These are phyloP conservation scores for Phytophthora vignae DNA, from an alignment of 352 stramenopile genomes.

Conservation along the genomic window DNA sequence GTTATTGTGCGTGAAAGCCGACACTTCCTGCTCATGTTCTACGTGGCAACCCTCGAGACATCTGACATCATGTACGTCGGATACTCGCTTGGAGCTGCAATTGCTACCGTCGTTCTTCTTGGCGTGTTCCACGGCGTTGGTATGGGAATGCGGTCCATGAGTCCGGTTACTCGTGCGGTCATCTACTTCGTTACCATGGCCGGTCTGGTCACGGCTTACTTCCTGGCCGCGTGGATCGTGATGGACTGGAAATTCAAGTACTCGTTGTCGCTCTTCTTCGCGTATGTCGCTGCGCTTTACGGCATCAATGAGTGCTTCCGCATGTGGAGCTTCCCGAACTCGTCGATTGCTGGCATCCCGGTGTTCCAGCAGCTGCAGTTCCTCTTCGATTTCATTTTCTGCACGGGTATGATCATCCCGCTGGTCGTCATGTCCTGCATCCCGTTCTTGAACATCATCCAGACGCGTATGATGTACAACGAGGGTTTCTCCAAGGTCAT, in stretches of 20 bases:
- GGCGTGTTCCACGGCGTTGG: constrained; percentile 54
- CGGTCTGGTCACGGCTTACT: constrained; percentile 48
- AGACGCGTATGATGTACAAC: constrained; percentile 91
- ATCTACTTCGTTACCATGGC: constrained; percentile 57
- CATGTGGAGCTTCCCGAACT: constrained; percentile 72
- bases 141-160: constrained; percentile 54
- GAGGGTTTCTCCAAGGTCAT: constrained; percentile 85
- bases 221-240: constrained; percentile 53
- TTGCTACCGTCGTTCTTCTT: constrained; percentile 61
- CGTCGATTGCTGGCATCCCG: constrained; percentile 58
- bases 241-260: constrained; percentile 51
- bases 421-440: constrained; percentile 75
- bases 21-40: constrained; percentile 82
- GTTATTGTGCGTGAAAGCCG: constrained; percentile 77
- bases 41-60: constrained; percentile 66
- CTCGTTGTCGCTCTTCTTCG: constrained; percentile 67
- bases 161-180: constrained; percentile 48
- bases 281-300: constrained; percentile 69
- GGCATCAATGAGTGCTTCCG: constrained; percentile 79
- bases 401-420: constrained; percentile 65
- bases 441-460: constrained; percentile 82
- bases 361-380: constrained; percentile 83
- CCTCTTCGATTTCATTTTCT: constrained; percentile 85
- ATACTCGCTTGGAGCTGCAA: constrained; percentile 53
- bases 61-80: constrained; percentile 59